phyloP scores from a whole-genome alignment of 1,284 basidiomycete genomes.

The Trametes hirsuta region DNA sequence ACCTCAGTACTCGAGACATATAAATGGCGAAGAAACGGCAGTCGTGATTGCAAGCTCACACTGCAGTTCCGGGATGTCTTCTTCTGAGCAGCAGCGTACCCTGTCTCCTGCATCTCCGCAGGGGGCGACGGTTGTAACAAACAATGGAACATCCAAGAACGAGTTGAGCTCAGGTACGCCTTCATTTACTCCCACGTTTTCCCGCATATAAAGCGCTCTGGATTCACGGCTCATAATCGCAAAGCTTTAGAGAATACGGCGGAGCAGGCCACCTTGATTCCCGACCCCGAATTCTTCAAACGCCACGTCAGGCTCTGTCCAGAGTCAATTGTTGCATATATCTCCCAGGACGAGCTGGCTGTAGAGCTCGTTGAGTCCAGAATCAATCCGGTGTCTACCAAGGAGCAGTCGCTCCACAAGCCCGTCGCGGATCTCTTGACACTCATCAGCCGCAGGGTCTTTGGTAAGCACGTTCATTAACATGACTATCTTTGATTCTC shows the following conservation, averaged over 20 bases:
- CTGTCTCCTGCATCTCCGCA: no score
- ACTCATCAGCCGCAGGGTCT: constrained; percentile 1
- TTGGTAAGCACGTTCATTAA: neutral
- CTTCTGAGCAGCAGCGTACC: no score
- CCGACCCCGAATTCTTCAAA: neutral
- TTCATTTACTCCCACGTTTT: neutral
- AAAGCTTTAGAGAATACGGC: neutral
- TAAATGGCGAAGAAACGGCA: no score
- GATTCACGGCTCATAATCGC: neutral
- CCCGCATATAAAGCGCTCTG: neutral
- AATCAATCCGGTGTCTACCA: neutral
- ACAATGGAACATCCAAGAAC: neutral
- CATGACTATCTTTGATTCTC: neutral
- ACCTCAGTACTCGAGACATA: no score
- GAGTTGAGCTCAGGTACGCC: neutral
- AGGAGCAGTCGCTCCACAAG: constrained; percentile 1
- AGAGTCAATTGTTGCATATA: neutral
- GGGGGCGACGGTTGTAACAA: no score
- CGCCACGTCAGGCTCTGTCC: neutral
- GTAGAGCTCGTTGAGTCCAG: neutral
- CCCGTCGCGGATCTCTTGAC: constrained; percentile 1
- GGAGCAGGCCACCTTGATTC: neutral
- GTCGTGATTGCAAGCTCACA: no score
- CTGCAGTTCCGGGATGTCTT: no score
- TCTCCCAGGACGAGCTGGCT: neutral